Base-by-base conservation (phyloP, 176 grass and related monocot species). In the Poa pratensis region DNA sequence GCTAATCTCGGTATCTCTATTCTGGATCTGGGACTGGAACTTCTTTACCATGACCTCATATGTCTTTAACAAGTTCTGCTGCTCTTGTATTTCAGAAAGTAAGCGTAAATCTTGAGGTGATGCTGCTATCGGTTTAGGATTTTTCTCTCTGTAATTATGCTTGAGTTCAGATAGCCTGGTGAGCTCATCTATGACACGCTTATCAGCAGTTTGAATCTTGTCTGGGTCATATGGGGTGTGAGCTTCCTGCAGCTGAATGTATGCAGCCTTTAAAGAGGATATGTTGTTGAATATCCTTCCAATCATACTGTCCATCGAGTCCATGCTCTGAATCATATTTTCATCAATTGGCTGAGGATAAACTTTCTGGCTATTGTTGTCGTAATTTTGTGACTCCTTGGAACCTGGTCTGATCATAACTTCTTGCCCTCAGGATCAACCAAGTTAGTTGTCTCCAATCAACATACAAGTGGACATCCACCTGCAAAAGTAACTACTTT, bases 31-130 rank as follows among this genome's bases (percentile, higher is more conserved):
- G 32, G 93, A 94, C 80, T 98, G 89, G 59, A 98, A 98, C 80
- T 98, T 98, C 64, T 98, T 98, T 51, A 98, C 96, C 96, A 95
- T 95, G 67, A 94, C 91, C 75, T 95, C 96, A 57, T 95, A 98
- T 24, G 91, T 98, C 86, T 95, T 95, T 11, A 98, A 70, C 45
- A 98, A 89, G 79, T 87, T 95, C 59, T 98, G 96, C 48, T 98
- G 96, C 63, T 98, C 91, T 76, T 98, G 96, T 82, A 98, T 94
- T 87, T 98, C 96, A 51, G 89, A 83, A 80, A 98, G 91, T 50
- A 98, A 87, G 43, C 81, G 82, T 39, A 84, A 86, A 98, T 95
- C 96, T 90, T 95, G 91, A 85, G 96, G 88, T 52, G 93, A 85
- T 75, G 90, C 85, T 50, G 90, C 92, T 60, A 89, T 69, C 32